Base-by-base conservation (phyloP, 768 basidiomycete genomes). In the Lactifluus volemus region DNA sequence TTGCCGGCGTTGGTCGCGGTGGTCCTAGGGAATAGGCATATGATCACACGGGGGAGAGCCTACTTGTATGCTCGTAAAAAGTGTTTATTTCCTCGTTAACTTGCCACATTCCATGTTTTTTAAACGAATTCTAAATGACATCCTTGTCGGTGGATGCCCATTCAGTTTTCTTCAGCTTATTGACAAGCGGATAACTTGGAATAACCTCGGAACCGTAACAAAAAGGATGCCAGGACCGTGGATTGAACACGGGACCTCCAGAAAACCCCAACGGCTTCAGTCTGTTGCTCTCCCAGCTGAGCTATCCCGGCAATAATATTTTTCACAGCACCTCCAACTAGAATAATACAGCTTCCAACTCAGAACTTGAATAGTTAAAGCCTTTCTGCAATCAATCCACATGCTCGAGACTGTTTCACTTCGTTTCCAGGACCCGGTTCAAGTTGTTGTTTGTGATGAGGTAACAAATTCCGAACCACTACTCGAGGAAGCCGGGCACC, bases 1-100 rank as follows among this genome's bases (percentile, higher is more conserved):
- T 89, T 72, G 81, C 84, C 70, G 89, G 90, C 74, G 88, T 94
- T 68, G 93, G 93, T 59, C 84, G 93, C 69, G 93, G 93, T 75
- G 86, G 80, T 58, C 87, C 92, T 64, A 80, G 88, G 74, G 85
- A 85, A 75, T 86, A 49, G 39, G 34, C 14, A 7, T 11, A 3
- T 49, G 15, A 10, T 30, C 21, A 53, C 44, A 8, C 15, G 9
- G 44, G n/a, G n/a, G n/a, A 17, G n/a, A 2, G 44, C 42, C 42
- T 19, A n/a, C 15, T 42, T 42, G 8, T 42, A 7, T 19, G 44
- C 44, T 44, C 15, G 41, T 15, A 42, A 42, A 39, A 42, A 4
- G 17, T 42, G 41, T 42, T 17, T 42, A 17, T 42, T 14, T n/a
- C 17, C 41, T 15, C 41, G 7, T 5, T 15, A 15, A 42, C 41